Conservation (phyloP, 805 yeast genomes). For the Sungouiozyma intestinalis region DNA sequence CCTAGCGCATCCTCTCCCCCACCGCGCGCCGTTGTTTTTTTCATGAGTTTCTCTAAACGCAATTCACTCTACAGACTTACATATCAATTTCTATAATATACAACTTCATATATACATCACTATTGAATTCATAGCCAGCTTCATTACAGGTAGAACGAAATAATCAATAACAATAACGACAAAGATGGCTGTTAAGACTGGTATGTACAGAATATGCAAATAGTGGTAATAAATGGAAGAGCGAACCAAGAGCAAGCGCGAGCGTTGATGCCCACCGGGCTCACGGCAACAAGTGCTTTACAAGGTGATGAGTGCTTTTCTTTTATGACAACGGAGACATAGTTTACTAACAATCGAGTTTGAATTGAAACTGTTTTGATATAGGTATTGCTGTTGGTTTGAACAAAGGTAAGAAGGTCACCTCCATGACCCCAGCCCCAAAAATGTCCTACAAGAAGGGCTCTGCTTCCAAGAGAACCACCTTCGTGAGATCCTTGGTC, state of each 20-base stretch:
- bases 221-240: too few relatives aligned
- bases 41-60: not conserved
- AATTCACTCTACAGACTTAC: not conserved
- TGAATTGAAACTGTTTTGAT: constrained; percentile 13
- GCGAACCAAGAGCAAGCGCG: too few relatives aligned
- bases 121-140: not conserved
- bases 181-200: constrained; percentile 45
- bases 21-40: not conserved
- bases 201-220: constrained; percentile 36
- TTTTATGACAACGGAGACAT: not conserved
- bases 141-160: not conserved
- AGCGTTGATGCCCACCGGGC: too few relatives aligned
- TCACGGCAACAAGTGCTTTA: too few relatives aligned
- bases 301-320: too few relatives aligned
- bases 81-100: not conserved
- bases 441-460: constrained; percentile 96
- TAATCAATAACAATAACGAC: constrained; percentile 36
- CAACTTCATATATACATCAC: constrained; percentile 1
- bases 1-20: not conserved
- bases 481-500: constrained; percentile 89
- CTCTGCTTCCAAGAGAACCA: constrained; percentile 88
- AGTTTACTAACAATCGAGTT: constrained; percentile 27
- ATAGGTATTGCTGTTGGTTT: constrained; percentile 90
- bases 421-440: constrained; percentile 73
- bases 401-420: constrained; percentile 98